phyloP scores from a whole-genome alignment of 2,329 filamentous ascomycete genomes.

The Venturia asperata region DNA sequence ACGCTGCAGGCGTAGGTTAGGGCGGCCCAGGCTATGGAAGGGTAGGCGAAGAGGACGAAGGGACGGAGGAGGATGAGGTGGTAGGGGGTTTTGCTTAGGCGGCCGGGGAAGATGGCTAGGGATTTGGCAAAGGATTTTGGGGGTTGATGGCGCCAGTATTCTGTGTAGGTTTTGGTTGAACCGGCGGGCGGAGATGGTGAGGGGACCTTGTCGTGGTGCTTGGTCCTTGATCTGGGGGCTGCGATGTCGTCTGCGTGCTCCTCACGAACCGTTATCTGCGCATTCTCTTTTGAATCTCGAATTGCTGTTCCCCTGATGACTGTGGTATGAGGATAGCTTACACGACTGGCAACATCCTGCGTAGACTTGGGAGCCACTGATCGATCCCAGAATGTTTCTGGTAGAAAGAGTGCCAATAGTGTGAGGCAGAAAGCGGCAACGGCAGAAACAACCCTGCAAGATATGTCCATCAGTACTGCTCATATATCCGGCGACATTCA shows the following conservation, averaged over 20 bases:
- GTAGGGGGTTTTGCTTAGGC: constrained; percentile 73
- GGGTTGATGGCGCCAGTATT: constrained; percentile 54
- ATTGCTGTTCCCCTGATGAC: neutral
- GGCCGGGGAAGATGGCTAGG: constrained; percentile 69
- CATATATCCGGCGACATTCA: neutral
- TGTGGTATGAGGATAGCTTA: neutral
- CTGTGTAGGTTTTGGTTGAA: neutral
- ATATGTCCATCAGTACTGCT: constrained; percentile 27
- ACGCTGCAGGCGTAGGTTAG: constrained; percentile 80
- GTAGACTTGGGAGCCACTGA: constrained; percentile 48
- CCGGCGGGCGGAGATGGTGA: neutral
- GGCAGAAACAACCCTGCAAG: constrained; percentile 39
- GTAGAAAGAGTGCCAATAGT: constrained; percentile 8
- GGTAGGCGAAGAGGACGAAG: constrained; percentile 80
- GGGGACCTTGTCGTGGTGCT: neutral
- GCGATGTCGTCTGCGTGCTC: neutral
- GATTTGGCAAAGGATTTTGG: constrained; percentile 65
- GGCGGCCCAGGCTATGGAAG: constrained; percentile 80
- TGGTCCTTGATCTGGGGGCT: neutral
- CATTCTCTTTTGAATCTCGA: neutral
- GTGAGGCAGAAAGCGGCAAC: neutral
- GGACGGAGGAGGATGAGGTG: constrained; percentile 68
- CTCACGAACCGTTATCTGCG: neutral
- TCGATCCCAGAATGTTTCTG: constrained; percentile 69
- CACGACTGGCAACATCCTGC: neutral